phyloP scores from a whole-genome alignment of 2,329 filamentous ascomycete species.

The Calonectria crousiana region DNA sequence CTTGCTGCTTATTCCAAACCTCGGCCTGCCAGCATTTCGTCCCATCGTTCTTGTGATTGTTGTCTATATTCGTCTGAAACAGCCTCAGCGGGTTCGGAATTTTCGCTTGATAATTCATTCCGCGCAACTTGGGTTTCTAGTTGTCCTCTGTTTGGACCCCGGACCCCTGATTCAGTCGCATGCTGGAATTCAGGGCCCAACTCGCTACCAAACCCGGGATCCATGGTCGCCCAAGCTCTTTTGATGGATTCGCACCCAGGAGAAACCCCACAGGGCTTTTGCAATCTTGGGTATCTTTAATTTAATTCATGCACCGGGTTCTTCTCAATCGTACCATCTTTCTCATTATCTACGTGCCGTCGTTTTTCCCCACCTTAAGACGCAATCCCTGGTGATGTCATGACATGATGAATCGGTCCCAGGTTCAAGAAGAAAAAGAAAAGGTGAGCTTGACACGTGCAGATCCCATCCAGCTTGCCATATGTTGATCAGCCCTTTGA shows the following conservation, averaged over 20 bases:
- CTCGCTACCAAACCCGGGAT: not conserved
- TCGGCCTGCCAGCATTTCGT: not conserved
- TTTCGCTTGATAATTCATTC: not conserved
- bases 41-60: not conserved
- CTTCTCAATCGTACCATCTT: not conserved
- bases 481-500: slow-evolving; percentile 24
- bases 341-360: not conserved
- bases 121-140: not conserved
- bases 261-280: not conserved
- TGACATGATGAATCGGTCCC: slow-evolving; percentile 28
- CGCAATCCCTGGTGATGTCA: slow-evolving; percentile 16
- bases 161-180: not conserved
- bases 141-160: not conserved
- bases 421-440: not conserved
- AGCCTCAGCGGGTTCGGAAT: not conserved
- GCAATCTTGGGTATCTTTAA: not conserved
- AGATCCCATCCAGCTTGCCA: slow-evolving; percentile 17
- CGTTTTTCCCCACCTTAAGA: not conserved
- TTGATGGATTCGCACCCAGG: not conserved
- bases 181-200: not conserved
- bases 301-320: not conserved
- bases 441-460: slow-evolving; percentile 13
- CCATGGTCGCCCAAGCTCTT: not conserved
- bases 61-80: slow-evolving; percentile 15
- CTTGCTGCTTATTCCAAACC: not conserved